These are phyloP conservation scores for Cyclotella kingstonii DNA, from an alignment of 108 stramenopile species.

Conservation along the genomic window DNA sequence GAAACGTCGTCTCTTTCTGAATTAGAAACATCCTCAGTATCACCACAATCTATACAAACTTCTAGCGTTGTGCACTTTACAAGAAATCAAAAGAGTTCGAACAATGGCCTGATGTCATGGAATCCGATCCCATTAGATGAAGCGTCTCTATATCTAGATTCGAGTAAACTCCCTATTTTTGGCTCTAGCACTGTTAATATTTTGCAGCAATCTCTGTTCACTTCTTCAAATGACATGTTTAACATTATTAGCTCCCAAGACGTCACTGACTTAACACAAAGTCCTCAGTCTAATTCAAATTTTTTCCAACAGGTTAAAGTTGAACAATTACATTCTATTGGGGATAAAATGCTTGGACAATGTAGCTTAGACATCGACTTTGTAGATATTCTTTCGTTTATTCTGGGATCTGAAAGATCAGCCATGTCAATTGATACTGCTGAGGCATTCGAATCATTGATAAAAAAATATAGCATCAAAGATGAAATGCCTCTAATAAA, in stretches of 20 bases:
- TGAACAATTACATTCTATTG: not conserved
- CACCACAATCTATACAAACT: too few species aligned
- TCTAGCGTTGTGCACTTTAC: too few species aligned
- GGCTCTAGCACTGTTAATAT: not conserved
- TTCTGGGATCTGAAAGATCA: constrained; percentile 3
- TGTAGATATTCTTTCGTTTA: not conserved
- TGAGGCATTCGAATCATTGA: constrained; percentile 13
- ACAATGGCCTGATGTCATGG: not conserved
- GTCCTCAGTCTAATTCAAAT: not conserved
- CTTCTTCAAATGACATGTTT: constrained; percentile 21
- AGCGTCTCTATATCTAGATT: constrained; percentile 17
- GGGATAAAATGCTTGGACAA: not conserved
- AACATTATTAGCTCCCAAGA: constrained; percentile 5
- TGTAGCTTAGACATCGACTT: constrained; percentile 13
- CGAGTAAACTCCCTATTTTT: constrained; percentile 6
- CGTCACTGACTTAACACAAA: not conserved
- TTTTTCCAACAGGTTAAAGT: too few species aligned
- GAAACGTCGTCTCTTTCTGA: too few species aligned
- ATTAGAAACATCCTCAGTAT: too few species aligned
- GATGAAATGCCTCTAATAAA: constrained; percentile 5
- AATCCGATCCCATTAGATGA: constrained; percentile 19
- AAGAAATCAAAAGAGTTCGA: too few species aligned
- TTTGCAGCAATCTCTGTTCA: constrained; percentile 5
- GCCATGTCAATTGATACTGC: constrained; percentile 5
- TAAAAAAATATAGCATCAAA: constrained; percentile 14